Evolutionary conservation across 2,329 filamentous ascomycete genomes (phyloP), one percentile per base, ranked within the genome.

Genomic region (Cladophialophora psammophila): DNA sequence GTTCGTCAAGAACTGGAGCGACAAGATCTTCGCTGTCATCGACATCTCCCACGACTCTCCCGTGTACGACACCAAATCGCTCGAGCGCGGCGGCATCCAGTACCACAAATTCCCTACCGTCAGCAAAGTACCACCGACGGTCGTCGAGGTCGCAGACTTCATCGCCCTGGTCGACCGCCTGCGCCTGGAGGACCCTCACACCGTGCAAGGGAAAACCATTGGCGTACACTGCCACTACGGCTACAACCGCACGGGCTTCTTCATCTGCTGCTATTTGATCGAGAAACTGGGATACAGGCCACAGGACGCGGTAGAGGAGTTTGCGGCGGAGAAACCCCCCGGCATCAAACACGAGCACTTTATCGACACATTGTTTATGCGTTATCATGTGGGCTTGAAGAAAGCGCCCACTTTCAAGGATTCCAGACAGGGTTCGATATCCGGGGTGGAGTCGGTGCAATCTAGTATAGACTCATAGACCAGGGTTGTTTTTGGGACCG

Each of bases 201-300:
- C 53, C 18, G 45, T 20, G n/a, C 78, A 79, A 20, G 81, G 63
- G 9, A 80, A 80, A 13, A 74, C 90, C 56, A 86, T 97, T 60
- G 94, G 90, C 2, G 92, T 97, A 0, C 94, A 98, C 77, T 98
- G 94, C 74, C 94, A 98, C 75, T 97, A 97, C 73, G 94, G 94
- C 0, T 97, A 96, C 81, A 97, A 98, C 77, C 87, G 94, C 26
- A 97, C 94, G 0, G 94, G 94, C 0, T 97, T 94, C 77, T 91
- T 97, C 75, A 88, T 98, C 59, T 90, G 92, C 36, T 93, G 90
- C 74, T 98, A 97, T 75, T 82, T 98, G n/a, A 90, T 97, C 13
- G 93, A 97, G 80, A 84, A 88, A 55, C 86, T 91, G 72, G 89
- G 87, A 0, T 94, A 87, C 74, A 82, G 81, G 26, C 86, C 97